Conservation (phyloP, 306 rosid genomes). For the Citrullus amarus region DNA sequence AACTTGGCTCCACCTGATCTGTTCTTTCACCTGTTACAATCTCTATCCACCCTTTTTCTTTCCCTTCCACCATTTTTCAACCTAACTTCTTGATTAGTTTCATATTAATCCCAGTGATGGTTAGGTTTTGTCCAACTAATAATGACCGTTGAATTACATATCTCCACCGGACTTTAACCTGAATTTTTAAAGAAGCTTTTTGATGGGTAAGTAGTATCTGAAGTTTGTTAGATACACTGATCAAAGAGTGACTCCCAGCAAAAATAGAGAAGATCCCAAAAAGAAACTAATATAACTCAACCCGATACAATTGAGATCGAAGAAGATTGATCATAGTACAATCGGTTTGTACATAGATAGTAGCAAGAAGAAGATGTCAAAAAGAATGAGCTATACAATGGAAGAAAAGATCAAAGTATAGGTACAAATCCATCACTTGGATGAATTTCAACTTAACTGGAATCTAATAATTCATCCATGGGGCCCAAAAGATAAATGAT, state of each 20-base stretch:
- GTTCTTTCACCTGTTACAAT: not conserved
- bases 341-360: not conserved
- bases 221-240: not conserved
- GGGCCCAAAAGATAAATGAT: not conserved
- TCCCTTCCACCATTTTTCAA: constrained; percentile 7
- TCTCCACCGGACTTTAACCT: constrained; percentile 4
- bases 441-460: not conserved
- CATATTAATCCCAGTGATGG: not conserved
- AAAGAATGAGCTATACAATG: not conserved
- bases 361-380: not conserved
- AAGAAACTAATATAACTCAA: not conserved
- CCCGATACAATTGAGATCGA: not conserved
- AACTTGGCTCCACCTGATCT: not conserved
- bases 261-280: not conserved
- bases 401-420: not conserved
- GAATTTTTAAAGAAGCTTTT: not conserved
- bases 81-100: not conserved
- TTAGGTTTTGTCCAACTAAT: not conserved
- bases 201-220: not conserved
- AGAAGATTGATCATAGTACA: not conserved
- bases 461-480: not conserved
- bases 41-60: not conserved
- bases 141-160: not conserved
- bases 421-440: not conserved
- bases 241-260: not conserved